Evolutionary conservation across 805 yeast genomes (phyloP).

Genomic region (Jamesozyma gamospora): DNA sequence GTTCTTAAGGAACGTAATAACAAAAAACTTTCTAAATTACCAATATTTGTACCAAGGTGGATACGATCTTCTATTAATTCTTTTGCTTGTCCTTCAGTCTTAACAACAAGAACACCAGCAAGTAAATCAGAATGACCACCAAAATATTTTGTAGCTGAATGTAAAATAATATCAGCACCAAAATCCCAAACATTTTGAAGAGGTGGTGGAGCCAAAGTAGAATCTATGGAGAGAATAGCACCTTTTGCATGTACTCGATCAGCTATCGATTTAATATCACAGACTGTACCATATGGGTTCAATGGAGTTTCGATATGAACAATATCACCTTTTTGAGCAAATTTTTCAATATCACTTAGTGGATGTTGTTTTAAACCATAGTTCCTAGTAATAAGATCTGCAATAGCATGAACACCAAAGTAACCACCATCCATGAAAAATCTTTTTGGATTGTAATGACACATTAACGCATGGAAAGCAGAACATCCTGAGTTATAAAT

Average conservation of each 20-base stretch:
- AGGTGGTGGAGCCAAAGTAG: constrained; percentile 92
- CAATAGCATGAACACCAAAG: constrained; percentile 69
- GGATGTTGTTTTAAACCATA: constrained; percentile 43
- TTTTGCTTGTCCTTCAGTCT: constrained; percentile 37
- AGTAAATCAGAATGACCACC: constrained; percentile 89
- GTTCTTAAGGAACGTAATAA: constrained; percentile 74
- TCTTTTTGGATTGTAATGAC: constrained; percentile 58
- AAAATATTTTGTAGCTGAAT: constrained; percentile 84
- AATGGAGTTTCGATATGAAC: constrained; percentile 80
- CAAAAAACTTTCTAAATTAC: constrained; percentile 64
- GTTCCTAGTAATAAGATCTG: constrained; percentile 50
- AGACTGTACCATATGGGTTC: constrained; percentile 65
- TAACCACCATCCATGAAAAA: constrained; percentile 71
- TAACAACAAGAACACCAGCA: constrained; percentile 67
- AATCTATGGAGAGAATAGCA: constrained; percentile 60
- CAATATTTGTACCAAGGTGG: constrained; percentile 66
- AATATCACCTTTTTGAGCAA: constrained; percentile 51
- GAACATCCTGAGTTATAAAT: constrained; percentile 69
- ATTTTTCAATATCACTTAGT: constrained; percentile 39
- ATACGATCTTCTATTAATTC: constrained; percentile 51
- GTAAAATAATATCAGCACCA: constrained; percentile 81
- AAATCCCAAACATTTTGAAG: constrained; percentile 65
- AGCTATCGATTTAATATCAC: constrained; percentile 54
- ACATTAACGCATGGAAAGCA: constrained; percentile 67
- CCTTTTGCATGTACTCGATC: constrained; percentile 67